A percentile compares a stretch with the other conserved stretches of the same genome.
These are phyloP conservation scores for Coniella vitis DNA, from an alignment of 2,329 filamentous ascomycete species.

Conservation along the genomic window DNA sequence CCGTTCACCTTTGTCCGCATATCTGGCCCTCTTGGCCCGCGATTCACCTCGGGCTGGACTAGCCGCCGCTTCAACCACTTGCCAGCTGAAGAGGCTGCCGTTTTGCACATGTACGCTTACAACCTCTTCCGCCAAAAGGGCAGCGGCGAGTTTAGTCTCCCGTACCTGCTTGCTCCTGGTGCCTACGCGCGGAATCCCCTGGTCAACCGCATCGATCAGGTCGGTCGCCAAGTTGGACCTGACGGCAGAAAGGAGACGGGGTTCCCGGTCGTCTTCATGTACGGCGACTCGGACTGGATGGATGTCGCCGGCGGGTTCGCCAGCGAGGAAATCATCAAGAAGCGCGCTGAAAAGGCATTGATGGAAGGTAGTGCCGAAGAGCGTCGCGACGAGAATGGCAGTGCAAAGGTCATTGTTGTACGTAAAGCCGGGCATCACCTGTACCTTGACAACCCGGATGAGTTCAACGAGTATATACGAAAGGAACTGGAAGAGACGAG, in stretches of 20 bases:
- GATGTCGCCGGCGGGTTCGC: constrained; percentile 80
- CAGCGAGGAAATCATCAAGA: constrained; percentile 70
- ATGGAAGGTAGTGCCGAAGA: constrained; percentile 60
- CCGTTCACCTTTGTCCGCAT: constrained; percentile 88
- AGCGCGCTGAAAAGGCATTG: constrained; percentile 55
- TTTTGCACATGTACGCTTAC: constrained; percentile 89
- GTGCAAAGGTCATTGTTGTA: constrained; percentile 76
- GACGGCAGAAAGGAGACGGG: constrained; percentile 49
- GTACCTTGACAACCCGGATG: constrained; percentile 52
- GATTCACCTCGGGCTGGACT: constrained; percentile 92
- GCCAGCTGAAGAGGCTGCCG: constrained; percentile 69
- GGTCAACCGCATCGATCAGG: constrained; percentile 77
- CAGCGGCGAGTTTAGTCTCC: constrained; percentile 86
- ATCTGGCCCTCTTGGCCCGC: constrained; percentile 81
- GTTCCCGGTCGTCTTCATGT: constrained; percentile 85
- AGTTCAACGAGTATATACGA: constrained; percentile 47
- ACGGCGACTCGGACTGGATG: constrained; percentile 99
- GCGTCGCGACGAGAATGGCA: constrained; percentile 65
- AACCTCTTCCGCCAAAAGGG: constrained; percentile 88
- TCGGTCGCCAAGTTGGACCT: constrained; percentile 62
- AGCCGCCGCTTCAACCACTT: constrained; percentile 87
- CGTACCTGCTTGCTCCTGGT: constrained; percentile 88
- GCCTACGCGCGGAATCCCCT: constrained; percentile 85
- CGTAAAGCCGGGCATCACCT: constrained; percentile 52
- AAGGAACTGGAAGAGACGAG: constrained; percentile 49